A percentile compares a stretch with the other conserved stretches of the same genome.
Conservation (phyloP, 495 filamentous ascomycete species). For the Hapsidospora chrysogenum region DNA sequence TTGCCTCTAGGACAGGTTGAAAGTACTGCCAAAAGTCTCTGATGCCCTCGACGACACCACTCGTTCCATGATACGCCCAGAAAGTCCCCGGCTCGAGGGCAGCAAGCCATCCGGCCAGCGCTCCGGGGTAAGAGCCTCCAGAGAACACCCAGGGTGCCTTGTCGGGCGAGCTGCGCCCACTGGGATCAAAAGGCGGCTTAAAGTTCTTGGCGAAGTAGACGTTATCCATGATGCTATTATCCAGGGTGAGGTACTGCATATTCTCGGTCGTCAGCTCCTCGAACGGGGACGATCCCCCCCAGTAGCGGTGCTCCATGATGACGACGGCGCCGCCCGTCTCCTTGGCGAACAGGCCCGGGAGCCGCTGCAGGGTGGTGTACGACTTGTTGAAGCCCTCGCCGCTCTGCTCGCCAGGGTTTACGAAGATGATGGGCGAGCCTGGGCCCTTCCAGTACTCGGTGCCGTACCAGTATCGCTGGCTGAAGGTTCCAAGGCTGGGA, state of each 20-base stretch:
- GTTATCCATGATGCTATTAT: constrained; percentile 44
- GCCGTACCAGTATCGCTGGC: constrained; percentile 35
- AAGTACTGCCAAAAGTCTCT: constrained; percentile 54
- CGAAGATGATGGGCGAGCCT: constrained; percentile 39
- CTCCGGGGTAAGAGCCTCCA: constrained; percentile 51
- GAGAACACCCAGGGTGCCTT: constrained; percentile 46
- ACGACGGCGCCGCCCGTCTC: constrained; percentile 38
- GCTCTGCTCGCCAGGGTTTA: constrained; percentile 40
- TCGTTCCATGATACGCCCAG: constrained; percentile 50
- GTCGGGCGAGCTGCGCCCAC: constrained; percentile 30
- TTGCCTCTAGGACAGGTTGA: constrained; percentile 41
- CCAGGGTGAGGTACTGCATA: constrained; percentile 43
- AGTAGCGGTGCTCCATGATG: constrained; percentile 45
- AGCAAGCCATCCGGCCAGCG: constrained; percentile 46
- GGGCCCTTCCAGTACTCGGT: constrained; percentile 31
- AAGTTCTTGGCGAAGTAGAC: constrained; percentile 45
- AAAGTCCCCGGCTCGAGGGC: constrained; percentile 41
- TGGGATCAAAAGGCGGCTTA: constrained; percentile 37
- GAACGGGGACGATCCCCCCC: constrained; percentile 45
- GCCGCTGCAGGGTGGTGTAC: constrained; percentile 32
- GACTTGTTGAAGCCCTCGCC: constrained; percentile 30
- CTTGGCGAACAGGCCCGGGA: constrained; percentile 35
- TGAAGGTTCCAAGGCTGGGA: constrained; percentile 34
- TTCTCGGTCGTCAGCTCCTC: constrained; percentile 34
- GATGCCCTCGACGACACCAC: constrained; percentile 45